phyloP scores from a whole-genome alignment of 768 basidiomycete genomes.

The Coprinellus aureogranulatus region DNA sequence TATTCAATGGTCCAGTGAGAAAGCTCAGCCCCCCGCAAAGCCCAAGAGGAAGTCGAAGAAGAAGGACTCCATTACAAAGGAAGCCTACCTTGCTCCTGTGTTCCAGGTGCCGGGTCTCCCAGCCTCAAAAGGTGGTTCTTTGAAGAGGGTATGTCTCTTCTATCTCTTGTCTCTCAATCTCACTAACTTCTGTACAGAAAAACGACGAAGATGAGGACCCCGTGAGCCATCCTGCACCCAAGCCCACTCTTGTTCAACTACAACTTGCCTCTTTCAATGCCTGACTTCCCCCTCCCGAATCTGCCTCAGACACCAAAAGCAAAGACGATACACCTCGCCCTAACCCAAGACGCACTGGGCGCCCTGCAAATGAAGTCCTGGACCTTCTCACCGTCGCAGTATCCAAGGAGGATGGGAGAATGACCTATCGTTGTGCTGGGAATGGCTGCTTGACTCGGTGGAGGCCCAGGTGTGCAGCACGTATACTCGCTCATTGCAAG shows the following conservation, averaged over 20 bases:
- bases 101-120: background rate
- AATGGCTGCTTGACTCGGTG: conserved; percentile 1
- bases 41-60: background rate
- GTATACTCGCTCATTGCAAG: conserved; percentile 14
- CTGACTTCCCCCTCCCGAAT: background rate
- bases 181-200: background rate
- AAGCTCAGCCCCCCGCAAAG: background rate
- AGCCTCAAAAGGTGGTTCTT: no score
- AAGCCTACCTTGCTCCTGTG: background rate
- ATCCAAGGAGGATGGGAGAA: background rate
- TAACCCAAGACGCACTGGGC: background rate
- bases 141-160: no score
- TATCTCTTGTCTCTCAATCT: background rate
- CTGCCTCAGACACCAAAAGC: background rate
- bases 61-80: background rate
- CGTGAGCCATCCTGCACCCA: background rate
- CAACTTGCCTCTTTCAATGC: background rate
- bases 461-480: conserved; percentile 1
- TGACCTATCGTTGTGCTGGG: conserved; percentile 1
- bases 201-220: background rate
- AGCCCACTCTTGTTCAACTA: background rate
- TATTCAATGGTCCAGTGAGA: background rate
- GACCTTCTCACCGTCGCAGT: conserved; percentile 9
- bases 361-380: conserved; percentile 7
- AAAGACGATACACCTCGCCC: background rate